These are phyloP conservation scores for Podospora sp. DNA, from an alignment of 495 filamentous ascomycete genomes.

Conservation along the genomic window DNA sequence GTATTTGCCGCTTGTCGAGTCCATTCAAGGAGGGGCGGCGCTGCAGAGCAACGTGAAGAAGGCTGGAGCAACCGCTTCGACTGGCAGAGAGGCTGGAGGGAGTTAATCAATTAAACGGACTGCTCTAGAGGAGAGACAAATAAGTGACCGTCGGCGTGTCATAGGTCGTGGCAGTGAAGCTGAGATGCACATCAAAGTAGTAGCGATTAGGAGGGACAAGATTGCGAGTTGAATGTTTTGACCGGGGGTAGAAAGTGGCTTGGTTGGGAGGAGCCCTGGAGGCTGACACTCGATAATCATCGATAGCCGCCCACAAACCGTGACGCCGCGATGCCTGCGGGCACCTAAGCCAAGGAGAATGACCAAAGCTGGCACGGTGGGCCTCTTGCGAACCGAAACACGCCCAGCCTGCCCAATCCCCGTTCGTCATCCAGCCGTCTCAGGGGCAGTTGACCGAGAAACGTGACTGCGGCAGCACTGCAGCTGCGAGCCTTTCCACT, in stretches of 20 bases:
- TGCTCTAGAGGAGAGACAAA: slow-evolving; percentile 9
- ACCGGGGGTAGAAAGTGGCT: not conserved
- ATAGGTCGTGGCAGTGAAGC: slow-evolving; percentile 8
- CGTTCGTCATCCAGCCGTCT: slow-evolving; percentile 11
- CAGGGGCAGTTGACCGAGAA: slow-evolving; percentile 25
- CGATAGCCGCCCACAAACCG: slow-evolving; percentile 17
- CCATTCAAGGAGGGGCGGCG: not conserved
- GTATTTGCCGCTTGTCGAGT: slow-evolving; percentile 8
- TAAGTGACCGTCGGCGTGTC: slow-evolving; percentile 9
- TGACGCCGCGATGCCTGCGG: slow-evolving; percentile 9
- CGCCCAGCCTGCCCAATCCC: not conserved
- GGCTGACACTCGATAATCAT: slow-evolving; percentile 18
- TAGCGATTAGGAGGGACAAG: not conserved
- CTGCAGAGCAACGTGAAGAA: not conserved
- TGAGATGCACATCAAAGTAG: not conserved
- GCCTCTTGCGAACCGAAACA: slow-evolving; percentile 15
- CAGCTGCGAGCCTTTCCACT: not conserved
- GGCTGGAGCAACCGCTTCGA: not conserved
- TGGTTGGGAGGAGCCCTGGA: slow-evolving; percentile 21
- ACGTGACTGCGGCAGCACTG: slow-evolving; percentile 11
- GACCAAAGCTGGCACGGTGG: slow-evolving; percentile 14
- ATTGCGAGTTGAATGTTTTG: slow-evolving; percentile 8
- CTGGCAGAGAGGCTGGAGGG: not conserved
- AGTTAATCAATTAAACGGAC: slow-evolving; percentile 9
- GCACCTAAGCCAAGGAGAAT: slow-evolving; percentile 8